phyloP scores from a whole-genome alignment of 768 basidiomycete species.

The Leucocoprinus leucothites region DNA sequence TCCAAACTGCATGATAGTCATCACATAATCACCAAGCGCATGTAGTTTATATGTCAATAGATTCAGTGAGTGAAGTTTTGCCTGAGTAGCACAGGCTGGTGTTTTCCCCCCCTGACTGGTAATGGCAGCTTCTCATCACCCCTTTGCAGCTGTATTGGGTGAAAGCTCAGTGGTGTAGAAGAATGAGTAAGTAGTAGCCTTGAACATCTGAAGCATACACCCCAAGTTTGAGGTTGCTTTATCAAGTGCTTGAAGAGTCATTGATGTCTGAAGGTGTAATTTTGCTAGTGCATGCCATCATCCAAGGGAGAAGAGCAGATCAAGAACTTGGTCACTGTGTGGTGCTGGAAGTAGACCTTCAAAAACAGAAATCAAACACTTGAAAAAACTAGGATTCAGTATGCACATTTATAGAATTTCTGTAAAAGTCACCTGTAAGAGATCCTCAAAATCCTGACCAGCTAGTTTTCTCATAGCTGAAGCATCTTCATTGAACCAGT shows the following conservation, averaged over 20 bases:
- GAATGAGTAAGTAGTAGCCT: constrained; percentile 18
- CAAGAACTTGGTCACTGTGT: constrained; percentile 18
- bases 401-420: too few species aligned
- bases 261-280: constrained; percentile 28
- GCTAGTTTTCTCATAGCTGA: constrained; percentile 31
- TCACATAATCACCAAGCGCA: constrained; percentile 33
- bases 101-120: neutral
- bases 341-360: constrained; percentile 30
- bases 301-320: constrained; percentile 24
- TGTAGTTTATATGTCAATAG: constrained; percentile 36
- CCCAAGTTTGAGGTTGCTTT: constrained; percentile 26
- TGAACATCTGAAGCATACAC: constrained; percentile 27
- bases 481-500: constrained; percentile 24
- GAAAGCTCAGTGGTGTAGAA: constrained; percentile 35
- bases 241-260: constrained; percentile 22
- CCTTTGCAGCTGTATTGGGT: constrained; percentile 30
- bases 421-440: constrained; percentile 31
- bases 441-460: constrained; percentile 35
- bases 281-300: constrained; percentile 34
- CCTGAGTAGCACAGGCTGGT: neutral
- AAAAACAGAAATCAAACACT: constrained; percentile 36
- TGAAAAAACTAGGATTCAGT: too few species aligned
- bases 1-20: constrained; percentile 26
- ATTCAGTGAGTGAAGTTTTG: constrained; percentile 22
- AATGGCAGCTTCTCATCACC: constrained; percentile 12